These are phyloP conservation scores for Triticum monococcum DNA, from an alignment of 176 grass and related monocot species.

Conservation along the genomic window DNA sequence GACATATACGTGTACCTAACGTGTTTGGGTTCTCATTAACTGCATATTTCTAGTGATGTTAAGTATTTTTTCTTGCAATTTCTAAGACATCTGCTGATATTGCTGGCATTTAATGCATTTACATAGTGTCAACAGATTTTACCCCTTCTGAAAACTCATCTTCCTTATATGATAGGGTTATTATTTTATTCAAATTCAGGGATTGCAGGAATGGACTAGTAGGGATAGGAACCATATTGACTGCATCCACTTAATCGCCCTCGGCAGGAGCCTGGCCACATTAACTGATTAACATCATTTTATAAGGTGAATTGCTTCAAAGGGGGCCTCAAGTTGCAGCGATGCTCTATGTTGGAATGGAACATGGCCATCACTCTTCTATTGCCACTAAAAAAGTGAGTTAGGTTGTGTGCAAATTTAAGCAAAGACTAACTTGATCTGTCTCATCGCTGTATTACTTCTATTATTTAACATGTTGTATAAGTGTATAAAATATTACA, in stretches of 20 bases:
- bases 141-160: background rate
- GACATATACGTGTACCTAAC: background rate
- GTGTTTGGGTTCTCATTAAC: background rate
- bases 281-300: background rate
- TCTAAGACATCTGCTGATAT: background rate
- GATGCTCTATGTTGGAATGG: background rate
- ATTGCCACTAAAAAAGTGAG: background rate
- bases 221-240: background rate
- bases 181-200: constrained; percentile 8
- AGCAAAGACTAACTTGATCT: constrained; percentile 8
- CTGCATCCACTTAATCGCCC: background rate
- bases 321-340: background rate
- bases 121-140: background rate
- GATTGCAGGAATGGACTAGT: background rate
- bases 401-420: background rate
- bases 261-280: constrained; percentile 10
- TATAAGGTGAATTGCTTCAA: background rate
- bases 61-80: background rate
- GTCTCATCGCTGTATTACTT: background rate
- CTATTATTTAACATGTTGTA: background rate
- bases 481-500: background rate
- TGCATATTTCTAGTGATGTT: background rate
- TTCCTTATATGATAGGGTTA: background rate
- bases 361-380: background rate
- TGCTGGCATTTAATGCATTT: background rate